Percentiles rank a stretch among this genome's conserved stretches.
phyloP scores from a whole-genome alignment of 1,139 yeast species.

The Zygoascus meyerae region DNA sequence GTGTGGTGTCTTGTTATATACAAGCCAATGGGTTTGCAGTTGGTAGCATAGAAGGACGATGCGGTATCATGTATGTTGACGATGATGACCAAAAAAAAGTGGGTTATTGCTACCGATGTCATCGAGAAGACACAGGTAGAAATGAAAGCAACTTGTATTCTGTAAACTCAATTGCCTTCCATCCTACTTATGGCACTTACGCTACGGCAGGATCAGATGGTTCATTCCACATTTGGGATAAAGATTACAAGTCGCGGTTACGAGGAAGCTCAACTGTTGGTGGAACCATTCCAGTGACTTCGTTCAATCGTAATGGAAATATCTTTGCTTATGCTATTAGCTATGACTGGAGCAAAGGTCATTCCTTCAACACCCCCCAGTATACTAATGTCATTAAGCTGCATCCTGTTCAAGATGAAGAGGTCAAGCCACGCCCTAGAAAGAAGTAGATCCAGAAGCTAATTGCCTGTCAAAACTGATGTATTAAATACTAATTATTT shows the following conservation, averaged over 20 bases:
- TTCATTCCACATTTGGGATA: conserved; percentile 92
- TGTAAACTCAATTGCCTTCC: conserved; percentile 76
- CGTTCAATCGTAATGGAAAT: conserved; percentile 76
- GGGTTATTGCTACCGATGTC: conserved; percentile 93
- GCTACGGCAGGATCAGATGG: conserved; percentile 96
- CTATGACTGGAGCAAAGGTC: conserved; percentile 92
- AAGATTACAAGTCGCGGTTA: conserved; percentile 82
- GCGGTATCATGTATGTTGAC: conserved; percentile 92
- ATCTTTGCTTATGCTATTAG: conserved; percentile 89
- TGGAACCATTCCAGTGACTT: conserved; percentile 68
- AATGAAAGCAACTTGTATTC: conserved; percentile 58
- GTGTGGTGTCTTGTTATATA: conserved; percentile 76
- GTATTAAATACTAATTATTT: not conserved
- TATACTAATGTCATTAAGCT: conserved; percentile 72
- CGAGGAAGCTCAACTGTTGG: conserved; percentile 72
- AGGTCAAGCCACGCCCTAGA: conserved; percentile 64
- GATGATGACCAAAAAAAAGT: conserved; percentile 58
- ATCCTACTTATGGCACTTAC: conserved; percentile 86
- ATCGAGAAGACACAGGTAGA: conserved; percentile 45
- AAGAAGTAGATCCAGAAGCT: conserved; percentile 12
- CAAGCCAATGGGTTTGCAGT: conserved; percentile 89
- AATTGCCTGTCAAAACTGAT: not conserved
- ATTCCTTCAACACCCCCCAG: conserved; percentile 68
- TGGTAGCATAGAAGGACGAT: conserved; percentile 93
- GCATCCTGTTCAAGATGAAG: conserved; percentile 82